A percentile compares a stretch with the other conserved stretches of the same genome.
These are phyloP conservation scores for Nemania sp. DNA, from an alignment of 2,329 filamentous ascomycete genomes.

Conservation along the genomic window DNA sequence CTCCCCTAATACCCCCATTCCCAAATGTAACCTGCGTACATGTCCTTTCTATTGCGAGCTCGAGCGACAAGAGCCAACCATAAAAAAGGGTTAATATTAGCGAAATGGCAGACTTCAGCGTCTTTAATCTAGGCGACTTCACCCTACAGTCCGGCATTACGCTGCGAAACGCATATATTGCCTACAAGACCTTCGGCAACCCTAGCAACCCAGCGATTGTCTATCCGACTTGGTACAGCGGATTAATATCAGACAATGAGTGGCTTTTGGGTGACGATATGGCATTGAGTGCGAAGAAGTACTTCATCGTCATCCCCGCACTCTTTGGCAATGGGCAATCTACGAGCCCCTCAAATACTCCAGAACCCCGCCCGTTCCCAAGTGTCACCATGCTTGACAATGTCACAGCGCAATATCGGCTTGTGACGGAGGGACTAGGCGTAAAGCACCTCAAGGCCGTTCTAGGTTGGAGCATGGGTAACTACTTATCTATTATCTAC, in stretches of 20 bases:
- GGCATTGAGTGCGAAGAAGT: conserved; percentile 66
- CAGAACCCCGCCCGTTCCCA: conserved; percentile 68
- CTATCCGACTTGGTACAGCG: conserved; percentile 79
- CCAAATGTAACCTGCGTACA: not conserved
- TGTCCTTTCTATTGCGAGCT: not conserved
- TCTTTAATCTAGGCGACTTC: conserved; percentile 73
- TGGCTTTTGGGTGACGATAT: conserved; percentile 78
- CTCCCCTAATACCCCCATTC: not conserved
- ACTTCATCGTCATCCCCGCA: conserved; percentile 75
- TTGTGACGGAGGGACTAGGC: conserved; percentile 72
- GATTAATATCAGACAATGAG: conserved; percentile 75
- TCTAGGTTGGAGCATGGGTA: conserved; percentile 74
- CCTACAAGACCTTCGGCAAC: conserved; percentile 81
- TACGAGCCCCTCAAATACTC: conserved; percentile 73
- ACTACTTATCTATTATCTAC: conserved; percentile 5
- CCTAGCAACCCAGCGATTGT: conserved; percentile 73
- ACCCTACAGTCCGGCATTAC: conserved; percentile 72
- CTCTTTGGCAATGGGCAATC: conserved; percentile 78
- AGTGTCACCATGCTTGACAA: conserved; percentile 75
- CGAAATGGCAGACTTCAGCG: conserved; percentile 26
- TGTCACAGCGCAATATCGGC: conserved; percentile 72
- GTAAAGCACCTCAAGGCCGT: conserved; percentile 72
- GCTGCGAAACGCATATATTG: conserved; percentile 74
- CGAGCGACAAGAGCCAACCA: not conserved
- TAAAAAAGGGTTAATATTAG: not conserved